A percentile compares a stretch with the other conserved stretches of the same genome.
Conservation (phyloP, 345 rosid species). For the Citrus unshiu region DNA sequence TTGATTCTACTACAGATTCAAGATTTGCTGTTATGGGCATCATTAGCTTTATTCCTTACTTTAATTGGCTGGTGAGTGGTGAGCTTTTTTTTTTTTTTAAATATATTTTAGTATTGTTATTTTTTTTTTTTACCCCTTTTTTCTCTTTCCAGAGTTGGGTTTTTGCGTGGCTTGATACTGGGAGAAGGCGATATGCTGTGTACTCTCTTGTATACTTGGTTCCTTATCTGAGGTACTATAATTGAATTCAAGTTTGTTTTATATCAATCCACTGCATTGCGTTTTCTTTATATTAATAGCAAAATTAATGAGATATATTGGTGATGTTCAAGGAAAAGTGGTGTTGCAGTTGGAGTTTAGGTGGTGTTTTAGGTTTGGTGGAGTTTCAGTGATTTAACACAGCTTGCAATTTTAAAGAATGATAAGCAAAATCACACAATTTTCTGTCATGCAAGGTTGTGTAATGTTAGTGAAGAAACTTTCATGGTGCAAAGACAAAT, state of each 20-base stretch:
- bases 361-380: neutral
- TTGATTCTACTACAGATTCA: conserved; percentile 63
- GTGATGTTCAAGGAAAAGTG: neutral
- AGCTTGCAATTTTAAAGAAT: too few relatives aligned
- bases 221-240: conserved; percentile 73
- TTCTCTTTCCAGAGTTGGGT: conserved; percentile 77
- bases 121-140: neutral
- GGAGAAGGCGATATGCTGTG: conserved; percentile 71
- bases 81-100: neutral
- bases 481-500: neutral
- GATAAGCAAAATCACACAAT: neutral
- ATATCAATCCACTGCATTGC: neutral
- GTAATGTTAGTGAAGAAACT: neutral
- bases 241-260: neutral
- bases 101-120: neutral
- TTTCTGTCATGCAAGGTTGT: neutral
- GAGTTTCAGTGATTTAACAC: neutral
- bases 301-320: neutral
- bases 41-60: conserved; percentile 88
- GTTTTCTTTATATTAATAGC: neutral
- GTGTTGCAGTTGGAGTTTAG: neutral
- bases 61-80: conserved; percentile 84
- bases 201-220: conserved; percentile 74
- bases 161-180: conserved; percentile 97
- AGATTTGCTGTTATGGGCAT: conserved; percentile 90